A percentile compares a stretch with the other conserved stretches of the same genome.
phyloP scores from a whole-genome alignment of 305 asterid genomes.

The Fraxinus xanthoxyloides region DNA sequence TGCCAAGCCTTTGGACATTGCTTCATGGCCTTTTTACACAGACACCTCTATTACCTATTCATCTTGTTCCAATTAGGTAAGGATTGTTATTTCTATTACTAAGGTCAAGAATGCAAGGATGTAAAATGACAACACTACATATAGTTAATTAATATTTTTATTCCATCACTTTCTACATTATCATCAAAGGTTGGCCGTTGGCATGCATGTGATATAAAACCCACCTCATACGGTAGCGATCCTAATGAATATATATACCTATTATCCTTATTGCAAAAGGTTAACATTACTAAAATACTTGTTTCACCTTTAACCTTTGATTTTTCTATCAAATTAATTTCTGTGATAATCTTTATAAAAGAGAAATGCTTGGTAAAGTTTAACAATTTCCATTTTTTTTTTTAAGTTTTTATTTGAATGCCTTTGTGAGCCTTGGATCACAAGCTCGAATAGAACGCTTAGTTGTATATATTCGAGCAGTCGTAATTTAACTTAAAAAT shows the following conservation, averaged over 20 bases:
- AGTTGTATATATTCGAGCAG: no score
- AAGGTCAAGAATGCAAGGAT: neutral
- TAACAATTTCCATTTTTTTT: no score
- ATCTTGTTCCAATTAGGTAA: neutral
- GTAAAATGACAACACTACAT: no score
- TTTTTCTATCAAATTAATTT: no score
- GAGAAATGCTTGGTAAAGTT: no score
- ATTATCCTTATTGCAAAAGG: slow-evolving; percentile 13
- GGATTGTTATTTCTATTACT: neutral
- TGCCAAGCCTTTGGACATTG: neutral
- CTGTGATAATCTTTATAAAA: no score
- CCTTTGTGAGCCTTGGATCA: no score
- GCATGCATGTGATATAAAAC: slow-evolving; percentile 41
- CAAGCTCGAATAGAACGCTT: no score
- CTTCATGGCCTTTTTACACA: neutral
- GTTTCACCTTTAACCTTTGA: no score
- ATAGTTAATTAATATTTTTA: neutral
- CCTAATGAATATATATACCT: slow-evolving; percentile 33
- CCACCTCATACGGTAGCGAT: slow-evolving; percentile 24
- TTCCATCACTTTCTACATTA: slow-evolving; percentile 26
- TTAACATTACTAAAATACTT: neutral
- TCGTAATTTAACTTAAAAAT: no score
- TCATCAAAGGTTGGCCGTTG: slow-evolving; percentile 30
- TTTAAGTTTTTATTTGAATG: no score
- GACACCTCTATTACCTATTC: neutral